Percentiles rank a stretch among this genome's conserved stretches.
Evolutionary conservation across 2,329 filamentous ascomycete species (phyloP).

Genomic region (Diplodia mutila): DNA sequence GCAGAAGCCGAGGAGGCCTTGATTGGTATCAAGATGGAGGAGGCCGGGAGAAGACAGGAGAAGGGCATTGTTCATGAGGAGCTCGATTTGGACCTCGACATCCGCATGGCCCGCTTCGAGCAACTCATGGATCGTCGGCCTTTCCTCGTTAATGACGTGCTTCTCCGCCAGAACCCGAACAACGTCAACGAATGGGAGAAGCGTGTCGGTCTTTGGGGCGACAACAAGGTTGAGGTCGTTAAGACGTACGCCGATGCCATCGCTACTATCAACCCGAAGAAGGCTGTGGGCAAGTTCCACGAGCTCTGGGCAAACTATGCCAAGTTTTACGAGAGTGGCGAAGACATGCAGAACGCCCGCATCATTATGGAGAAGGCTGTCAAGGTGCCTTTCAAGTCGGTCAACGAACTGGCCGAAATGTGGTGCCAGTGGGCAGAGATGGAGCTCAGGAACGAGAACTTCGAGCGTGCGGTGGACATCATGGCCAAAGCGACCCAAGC

Average conservation of each 20-base stretch:
- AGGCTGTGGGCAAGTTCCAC: slow-evolving; percentile 89
- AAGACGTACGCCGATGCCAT: slow-evolving; percentile 96
- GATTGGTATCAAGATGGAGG: slow-evolving; percentile 88
- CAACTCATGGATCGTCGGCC: slow-evolving; percentile 96
- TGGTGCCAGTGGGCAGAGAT: slow-evolving; percentile 99
- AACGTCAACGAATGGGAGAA: slow-evolving; percentile 98
- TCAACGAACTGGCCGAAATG: slow-evolving; percentile 95
- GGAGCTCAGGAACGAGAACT: slow-evolving; percentile 94
- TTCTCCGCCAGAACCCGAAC: slow-evolving; percentile 93
- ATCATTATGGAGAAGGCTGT: slow-evolving; percentile 97
- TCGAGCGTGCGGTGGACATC: slow-evolving; percentile 89
- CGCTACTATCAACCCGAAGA: slow-evolving; percentile 89
- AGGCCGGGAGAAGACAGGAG: slow-evolving; percentile 77
- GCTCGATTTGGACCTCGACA: slow-evolving; percentile 91
- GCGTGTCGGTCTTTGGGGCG: slow-evolving; percentile 90
- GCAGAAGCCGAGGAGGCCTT: slow-evolving; percentile 96
- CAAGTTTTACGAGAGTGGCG: slow-evolving; percentile 91
- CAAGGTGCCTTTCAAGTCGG: slow-evolving; percentile 96
- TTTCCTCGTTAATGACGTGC: slow-evolving; percentile 94
- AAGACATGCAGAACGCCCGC: slow-evolving; percentile 80
- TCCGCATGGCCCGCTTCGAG: slow-evolving; percentile 97
- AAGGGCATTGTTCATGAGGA: slow-evolving; percentile 78
- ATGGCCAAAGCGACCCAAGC: slow-evolving; percentile 97
- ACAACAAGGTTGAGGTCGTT: slow-evolving; percentile 88
- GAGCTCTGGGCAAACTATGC: slow-evolving; percentile 96